A percentile compares a stretch with the other conserved stretches of the same genome.
These are phyloP conservation scores for Leccinum boreale DNA, from an alignment of 768 basidiomycete genomes.

Conservation along the genomic window DNA sequence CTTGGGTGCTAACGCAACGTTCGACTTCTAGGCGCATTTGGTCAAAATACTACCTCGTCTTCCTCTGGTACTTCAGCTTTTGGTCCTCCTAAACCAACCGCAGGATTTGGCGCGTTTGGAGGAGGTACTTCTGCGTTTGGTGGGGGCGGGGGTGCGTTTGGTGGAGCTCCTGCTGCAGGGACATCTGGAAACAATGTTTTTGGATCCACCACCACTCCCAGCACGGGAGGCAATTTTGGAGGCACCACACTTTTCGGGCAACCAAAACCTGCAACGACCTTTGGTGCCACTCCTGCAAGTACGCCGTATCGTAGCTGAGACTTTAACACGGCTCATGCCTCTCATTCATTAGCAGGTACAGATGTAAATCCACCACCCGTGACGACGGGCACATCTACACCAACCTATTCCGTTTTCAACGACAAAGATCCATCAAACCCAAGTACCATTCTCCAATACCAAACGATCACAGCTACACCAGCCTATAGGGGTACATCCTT, in stretches of 20 bases:
- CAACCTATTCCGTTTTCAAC: constrained; percentile 51
- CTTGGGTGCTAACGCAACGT: constrained; percentile 5
- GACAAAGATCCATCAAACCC: constrained; percentile 64
- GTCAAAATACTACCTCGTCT: constrained; percentile 36
- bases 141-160: constrained; percentile 40
- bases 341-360: constrained; percentile 28
- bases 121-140: constrained; percentile 55
- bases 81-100: constrained; percentile 63
- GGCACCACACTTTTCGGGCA: constrained; percentile 60
- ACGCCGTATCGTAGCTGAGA: constrained; percentile 7
- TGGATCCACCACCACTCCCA: constrained; percentile 29
- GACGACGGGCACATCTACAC: constrained; percentile 67
- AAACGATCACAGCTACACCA: constrained; percentile 79
- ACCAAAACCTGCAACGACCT: constrained; percentile 42
- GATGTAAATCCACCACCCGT: constrained; percentile 48
- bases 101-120: constrained; percentile 76
- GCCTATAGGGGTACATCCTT: constrained; percentile 75
- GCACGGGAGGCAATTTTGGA: constrained; percentile 38
- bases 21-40: constrained; percentile 37
- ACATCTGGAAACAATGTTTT: constrained; percentile 34
- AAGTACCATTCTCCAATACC: constrained; percentile 60
- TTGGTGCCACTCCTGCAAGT: constrained; percentile 39
- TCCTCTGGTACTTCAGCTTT: constrained; percentile 47
- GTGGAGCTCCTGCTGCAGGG: constrained; percentile 29
- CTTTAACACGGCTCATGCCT: constrained; percentile 8